Evolutionary conservation across 345 rosid species (phyloP).

Genomic region (Lumnitzera littorea): DNA sequence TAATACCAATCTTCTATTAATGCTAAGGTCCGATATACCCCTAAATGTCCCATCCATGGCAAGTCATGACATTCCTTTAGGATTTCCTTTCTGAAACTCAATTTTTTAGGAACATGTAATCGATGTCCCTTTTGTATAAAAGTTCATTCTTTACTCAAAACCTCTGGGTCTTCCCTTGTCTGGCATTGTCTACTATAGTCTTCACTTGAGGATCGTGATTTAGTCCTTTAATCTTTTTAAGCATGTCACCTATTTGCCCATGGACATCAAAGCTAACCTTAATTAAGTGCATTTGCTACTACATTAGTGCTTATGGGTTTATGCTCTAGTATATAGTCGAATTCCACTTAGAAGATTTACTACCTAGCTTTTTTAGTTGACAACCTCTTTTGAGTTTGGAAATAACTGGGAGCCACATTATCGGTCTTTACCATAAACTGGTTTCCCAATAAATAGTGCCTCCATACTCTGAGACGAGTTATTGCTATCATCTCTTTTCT

Average conservation of each 20-base stretch:
- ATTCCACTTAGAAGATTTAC: background rate
- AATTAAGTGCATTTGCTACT: slow-evolving; percentile 1
- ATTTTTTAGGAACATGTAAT: background rate
- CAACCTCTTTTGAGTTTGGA: background rate
- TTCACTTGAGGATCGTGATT: no score
- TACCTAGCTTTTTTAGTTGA: background rate
- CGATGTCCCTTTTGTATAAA: background rate
- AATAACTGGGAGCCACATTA: background rate
- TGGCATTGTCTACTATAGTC: no score
- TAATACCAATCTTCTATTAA: background rate
- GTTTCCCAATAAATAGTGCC: background rate
- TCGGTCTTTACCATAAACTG: background rate
- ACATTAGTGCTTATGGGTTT: background rate
- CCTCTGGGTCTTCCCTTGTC: background rate
- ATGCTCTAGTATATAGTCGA: slow-evolving; percentile 3
- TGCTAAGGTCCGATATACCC: background rate
- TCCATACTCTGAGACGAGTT: background rate
- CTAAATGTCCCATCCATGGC: background rate
- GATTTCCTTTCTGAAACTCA: background rate
- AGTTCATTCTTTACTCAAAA: background rate
- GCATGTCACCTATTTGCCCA: background rate
- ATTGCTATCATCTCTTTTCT: background rate
- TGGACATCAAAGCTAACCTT: background rate
- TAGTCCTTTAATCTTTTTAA: no score
- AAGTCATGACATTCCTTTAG: slow-evolving; percentile 1